Evolutionary conservation across 1,284 basidiomycete species (phyloP).

Genomic region (Naganishia albida): DNA sequence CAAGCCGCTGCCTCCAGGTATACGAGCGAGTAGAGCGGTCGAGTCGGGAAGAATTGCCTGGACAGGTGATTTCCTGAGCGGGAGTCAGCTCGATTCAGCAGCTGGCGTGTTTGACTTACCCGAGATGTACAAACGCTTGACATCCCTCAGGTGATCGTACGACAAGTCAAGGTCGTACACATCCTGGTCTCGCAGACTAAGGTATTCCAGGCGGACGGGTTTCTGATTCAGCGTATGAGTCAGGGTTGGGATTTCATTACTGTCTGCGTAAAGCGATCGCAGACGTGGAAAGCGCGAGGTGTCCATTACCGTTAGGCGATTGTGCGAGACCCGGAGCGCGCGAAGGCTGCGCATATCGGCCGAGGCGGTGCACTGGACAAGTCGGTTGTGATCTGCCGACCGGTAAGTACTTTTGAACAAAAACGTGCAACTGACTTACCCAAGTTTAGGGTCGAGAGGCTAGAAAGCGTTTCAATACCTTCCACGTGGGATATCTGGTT

Average conservation of each 20-base stretch:
- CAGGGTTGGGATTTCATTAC: conserved; percentile 67
- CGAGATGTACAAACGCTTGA: conserved; percentile 90
- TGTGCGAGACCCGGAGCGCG: conserved; percentile 82
- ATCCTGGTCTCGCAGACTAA: conserved; percentile 86
- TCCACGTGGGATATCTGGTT: conserved; percentile 68
- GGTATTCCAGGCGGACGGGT: conserved; percentile 75
- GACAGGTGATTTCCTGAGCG: conserved; percentile 52
- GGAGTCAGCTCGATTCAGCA: not conserved
- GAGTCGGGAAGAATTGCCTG: conserved; percentile 60
- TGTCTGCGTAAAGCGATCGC: conserved; percentile 89
- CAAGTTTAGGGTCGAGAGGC: conserved; percentile 71
- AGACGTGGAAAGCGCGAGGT: conserved; percentile 69
- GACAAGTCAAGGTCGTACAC: conserved; percentile 63
- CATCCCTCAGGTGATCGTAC: conserved; percentile 76
- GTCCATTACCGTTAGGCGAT: conserved; percentile 71
- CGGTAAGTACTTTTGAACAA: not conserved
- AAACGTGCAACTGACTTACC: conserved; percentile 60
- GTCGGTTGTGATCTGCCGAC: conserved; percentile 68
- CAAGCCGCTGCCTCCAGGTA: conserved; percentile 94
- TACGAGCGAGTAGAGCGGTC: conserved; percentile 72
- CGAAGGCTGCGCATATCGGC: conserved; percentile 67
- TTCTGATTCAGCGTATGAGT: conserved; percentile 59
- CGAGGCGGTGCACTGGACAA: conserved; percentile 25
- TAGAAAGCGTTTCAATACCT: conserved; percentile 65
- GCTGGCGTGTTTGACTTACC: conserved; percentile 60